phyloP scores from a whole-genome alignment of 1,139 yeast species.

The Lodderomyces jiufengensis region DNA sequence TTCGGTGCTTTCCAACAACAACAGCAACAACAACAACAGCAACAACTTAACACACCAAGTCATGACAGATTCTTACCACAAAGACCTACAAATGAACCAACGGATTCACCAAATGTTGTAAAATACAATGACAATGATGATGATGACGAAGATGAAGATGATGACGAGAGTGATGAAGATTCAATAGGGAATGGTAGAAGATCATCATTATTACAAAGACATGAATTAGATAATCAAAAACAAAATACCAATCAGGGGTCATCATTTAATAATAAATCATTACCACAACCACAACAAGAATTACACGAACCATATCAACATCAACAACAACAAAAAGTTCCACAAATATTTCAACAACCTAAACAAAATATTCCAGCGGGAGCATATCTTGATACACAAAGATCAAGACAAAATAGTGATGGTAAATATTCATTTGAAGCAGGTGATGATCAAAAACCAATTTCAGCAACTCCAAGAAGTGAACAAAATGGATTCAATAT shows the following conservation, averaged over 20 bases:
- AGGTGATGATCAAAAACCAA: conserved; percentile 38
- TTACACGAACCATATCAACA: background rate
- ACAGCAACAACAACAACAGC: conserved; percentile 1
- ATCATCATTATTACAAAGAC: conserved; percentile 32
- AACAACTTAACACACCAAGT: conserved; percentile 9
- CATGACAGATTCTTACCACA: conserved; percentile 7
- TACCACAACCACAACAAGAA: background rate
- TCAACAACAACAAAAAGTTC: conserved; percentile 2
- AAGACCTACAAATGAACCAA: conserved; percentile 5
- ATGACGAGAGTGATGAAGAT: conserved; percentile 24
- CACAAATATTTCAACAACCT: conserved; percentile 3
- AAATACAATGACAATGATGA: conserved; percentile 19
- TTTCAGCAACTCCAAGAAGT: conserved; percentile 26
- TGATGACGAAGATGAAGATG: conserved; percentile 19
- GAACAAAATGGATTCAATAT: conserved; percentile 16
- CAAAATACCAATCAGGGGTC: background rate
- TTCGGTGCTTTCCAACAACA: background rate
- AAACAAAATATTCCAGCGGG: conserved; percentile 3
- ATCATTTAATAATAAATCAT: background rate
- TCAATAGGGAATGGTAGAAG: conserved; percentile 19
- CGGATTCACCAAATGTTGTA: conserved; percentile 27
- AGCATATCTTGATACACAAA: conserved; percentile 4
- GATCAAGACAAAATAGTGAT: conserved; percentile 22
- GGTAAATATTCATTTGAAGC: conserved; percentile 42
- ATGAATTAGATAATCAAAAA: conserved; percentile 21